Base-by-base conservation (phyloP, 169 alveolate genomes). In the Cryptosporidium viatorum region DNA sequence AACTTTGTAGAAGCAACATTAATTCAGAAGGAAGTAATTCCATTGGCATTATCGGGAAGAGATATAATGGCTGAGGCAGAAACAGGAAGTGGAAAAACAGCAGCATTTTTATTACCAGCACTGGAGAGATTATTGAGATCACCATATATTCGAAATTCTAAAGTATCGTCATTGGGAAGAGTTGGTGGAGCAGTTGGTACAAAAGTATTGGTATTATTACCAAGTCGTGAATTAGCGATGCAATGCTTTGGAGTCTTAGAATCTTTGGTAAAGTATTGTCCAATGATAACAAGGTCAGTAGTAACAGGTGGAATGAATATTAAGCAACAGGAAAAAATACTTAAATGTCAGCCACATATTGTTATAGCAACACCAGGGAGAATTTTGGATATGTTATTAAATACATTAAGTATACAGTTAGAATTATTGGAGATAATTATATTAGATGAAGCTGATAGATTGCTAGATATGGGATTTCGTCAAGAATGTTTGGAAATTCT, bases 341-440 rank as follows among this genome's bases (percentile, higher is more conserved):
- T 98, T 71, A 93, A 94, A 69, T 93, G 94, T 18, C 95, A 95
- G 50, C 99, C 99, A 51, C 99, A 98, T 93, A 92, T 97, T 16
- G 95, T 98, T 43, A 93, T 98, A 21, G 99, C 99, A 55, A 98
- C 99, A 16, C 99, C 99, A 12, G 99, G 99, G 18, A 94, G 99
- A 84, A 93, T 98, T 39, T 93, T 98, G 51, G 99, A 98, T 86
- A 95, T 97, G 89, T 86, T 98, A 70, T 69, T 91, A 52, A 91
- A 91, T 58, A 74, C 92, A 35, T 60, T 84, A 6, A 45, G 85
- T 52, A 80, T 92, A 26, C 95, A 93, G 65, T 60, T 96, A 86
- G 97, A 96, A 69, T 85, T 92, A 73, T 93, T 96, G 58, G 98
- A 96, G 69, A 93, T 96, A 35, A 95, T 96, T 14, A 96, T 98